These are phyloP conservation scores for Colletotrichum sp. DNA, from an alignment of 2,329 filamentous ascomycete species.

Conservation along the genomic window DNA sequence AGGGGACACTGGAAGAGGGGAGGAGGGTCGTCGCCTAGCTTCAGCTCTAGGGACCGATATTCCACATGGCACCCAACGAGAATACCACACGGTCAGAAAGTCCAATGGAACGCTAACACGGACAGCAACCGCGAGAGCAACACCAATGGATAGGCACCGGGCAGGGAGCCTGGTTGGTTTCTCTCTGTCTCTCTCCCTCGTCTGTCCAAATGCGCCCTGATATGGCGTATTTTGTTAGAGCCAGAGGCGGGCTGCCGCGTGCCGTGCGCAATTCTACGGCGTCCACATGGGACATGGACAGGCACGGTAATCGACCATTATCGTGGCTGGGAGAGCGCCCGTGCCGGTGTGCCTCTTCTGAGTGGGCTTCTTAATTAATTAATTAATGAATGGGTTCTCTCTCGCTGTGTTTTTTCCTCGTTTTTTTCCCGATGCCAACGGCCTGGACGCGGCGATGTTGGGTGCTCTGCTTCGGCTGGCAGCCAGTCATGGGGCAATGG, in stretches of 20 bases:
- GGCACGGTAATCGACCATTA: neutral
- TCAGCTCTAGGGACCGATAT: neutral
- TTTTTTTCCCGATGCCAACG: neutral
- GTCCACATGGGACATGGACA: neutral
- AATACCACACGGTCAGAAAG: neutral
- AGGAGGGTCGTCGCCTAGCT: neutral
- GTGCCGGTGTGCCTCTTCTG: neutral
- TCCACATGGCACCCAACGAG: neutral
- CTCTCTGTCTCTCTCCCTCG: neutral
- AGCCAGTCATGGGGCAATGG: neutral
- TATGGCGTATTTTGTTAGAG: neutral
- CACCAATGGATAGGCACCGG: neutral
- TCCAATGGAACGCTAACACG: neutral
- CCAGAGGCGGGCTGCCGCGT: neutral
- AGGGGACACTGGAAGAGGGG: neutral
- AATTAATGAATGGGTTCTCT: neutral
- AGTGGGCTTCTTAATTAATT: neutral
- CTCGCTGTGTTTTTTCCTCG: neutral
- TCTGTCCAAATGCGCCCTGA: neutral
- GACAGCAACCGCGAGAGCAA: neutral
- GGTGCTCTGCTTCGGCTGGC: neutral
- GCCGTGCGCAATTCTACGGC: neutral
- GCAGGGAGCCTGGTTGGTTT: neutral
- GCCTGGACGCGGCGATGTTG: conserved; percentile 6
- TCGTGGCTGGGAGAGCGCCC: neutral